Evolutionary conservation across 495 filamentous ascomycete genomes (phyloP), one percentile per base, ranked within the genome.

Genomic region (Lasiosphaeria hispida): DNA sequence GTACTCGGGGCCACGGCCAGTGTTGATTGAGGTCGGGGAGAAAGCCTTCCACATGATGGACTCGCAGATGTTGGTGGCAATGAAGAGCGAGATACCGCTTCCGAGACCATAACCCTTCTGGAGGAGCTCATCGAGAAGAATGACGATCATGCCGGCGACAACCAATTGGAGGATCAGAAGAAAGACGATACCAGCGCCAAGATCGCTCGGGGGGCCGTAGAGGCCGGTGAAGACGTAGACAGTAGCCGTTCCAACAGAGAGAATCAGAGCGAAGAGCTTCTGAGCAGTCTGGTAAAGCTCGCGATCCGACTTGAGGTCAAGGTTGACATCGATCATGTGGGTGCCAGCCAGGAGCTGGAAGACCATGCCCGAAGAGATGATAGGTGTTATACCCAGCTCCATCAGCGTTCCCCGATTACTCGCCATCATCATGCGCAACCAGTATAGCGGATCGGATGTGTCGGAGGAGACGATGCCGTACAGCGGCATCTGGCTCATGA

Each of bases 51-150:
- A 99, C 74, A 99, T 87, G 72, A 99, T 99, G 36, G 92, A 96
- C 79, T 99, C 95, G 87, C 95, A 99, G 78, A 99, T 97, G 84
- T 97, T 97, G 80, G 95, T 99, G 54, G 95, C 95, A 72, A 99
- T 99, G 85, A 99, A 99, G 54, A 99, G 87, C 43, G 92, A 96
- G 74, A 99, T 99, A 77, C 95, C 95, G 72, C 89, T 93, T 71
- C 94, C 95, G 55, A 99, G 87, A 73, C 95, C 95, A 69, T 99
- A 99, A 53, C 95, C 94, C 84, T 99, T 99, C 81, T 97, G 95
- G 67, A 99, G 87, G 54, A 99, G 87, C 82, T 99, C 95, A 70
- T 99, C 95, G 58, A 99, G 89, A 51, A 99, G 90, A 75, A 99
- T 97, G 77, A 97, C 95, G 67, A 99, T 92, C 70, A 99, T 84